These are phyloP conservation scores for Tricholoma sp. DNA, from an alignment of 768 basidiomycete genomes.

Conservation along the genomic window DNA sequence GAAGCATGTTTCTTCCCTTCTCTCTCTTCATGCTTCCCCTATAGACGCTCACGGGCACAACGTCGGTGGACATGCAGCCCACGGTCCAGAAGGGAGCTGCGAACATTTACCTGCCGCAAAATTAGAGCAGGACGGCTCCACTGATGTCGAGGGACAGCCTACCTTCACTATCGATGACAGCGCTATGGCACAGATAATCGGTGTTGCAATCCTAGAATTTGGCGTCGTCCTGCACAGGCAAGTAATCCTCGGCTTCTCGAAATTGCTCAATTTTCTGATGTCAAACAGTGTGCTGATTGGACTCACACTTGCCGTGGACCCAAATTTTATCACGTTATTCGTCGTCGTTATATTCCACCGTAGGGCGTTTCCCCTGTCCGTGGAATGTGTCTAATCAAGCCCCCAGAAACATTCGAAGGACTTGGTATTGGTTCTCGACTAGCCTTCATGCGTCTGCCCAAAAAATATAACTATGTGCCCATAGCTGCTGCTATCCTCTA, in stretches of 20 bases:
- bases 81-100: slow-evolving; percentile 54
- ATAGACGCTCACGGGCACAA: slow-evolving; percentile 68
- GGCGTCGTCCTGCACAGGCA: slow-evolving; percentile 85
- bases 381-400: background rate
- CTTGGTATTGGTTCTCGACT: slow-evolving; percentile 89
- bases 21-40: slow-evolving; percentile 1
- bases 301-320: slow-evolving; percentile 86
- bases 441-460: slow-evolving; percentile 64
- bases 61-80: slow-evolving; percentile 55
- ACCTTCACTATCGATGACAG: slow-evolving; percentile 28
- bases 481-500: slow-evolving; percentile 58
- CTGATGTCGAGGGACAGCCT: slow-evolving; percentile 24
- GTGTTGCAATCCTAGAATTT: slow-evolving; percentile 90
- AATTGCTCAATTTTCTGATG: background rate
- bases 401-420: slow-evolving; percentile 86
- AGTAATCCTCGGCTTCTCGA: background rate
- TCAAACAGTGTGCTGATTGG: slow-evolving; percentile 71
- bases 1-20: background rate
- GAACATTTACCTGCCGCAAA: slow-evolving; percentile 5
- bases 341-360: slow-evolving; percentile 90
- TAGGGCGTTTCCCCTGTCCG: slow-evolving; percentile 34
- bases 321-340: slow-evolving; percentile 79
- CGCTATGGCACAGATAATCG: slow-evolving; percentile 68
- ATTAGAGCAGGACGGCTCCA: slow-evolving; percentile 15
- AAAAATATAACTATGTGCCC: slow-evolving; percentile 51